Conservation (phyloP, 2,329 filamentous ascomycete species). For the Macrophomina pseudophaseolina region DNA sequence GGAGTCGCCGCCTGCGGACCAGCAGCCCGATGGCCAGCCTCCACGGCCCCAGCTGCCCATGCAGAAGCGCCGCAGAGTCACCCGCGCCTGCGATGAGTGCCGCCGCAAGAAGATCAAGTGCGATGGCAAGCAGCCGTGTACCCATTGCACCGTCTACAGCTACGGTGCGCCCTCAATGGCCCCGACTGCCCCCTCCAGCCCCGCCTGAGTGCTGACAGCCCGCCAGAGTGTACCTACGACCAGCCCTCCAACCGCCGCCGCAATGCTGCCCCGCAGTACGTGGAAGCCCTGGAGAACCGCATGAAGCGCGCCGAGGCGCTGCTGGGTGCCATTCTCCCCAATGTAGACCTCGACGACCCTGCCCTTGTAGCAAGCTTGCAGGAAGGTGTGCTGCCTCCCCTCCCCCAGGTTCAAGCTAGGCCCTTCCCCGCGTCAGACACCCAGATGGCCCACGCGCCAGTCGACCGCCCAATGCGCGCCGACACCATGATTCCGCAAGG, state of each 20-base stretch:
- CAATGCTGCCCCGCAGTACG: slow-evolving; percentile 90
- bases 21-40: neutral
- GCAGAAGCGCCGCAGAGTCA: slow-evolving; percentile 48
- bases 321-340: slow-evolving; percentile 78
- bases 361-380: slow-evolving; percentile 78
- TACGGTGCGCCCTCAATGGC: slow-evolving; percentile 70
- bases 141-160: slow-evolving; percentile 96
- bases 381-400: slow-evolving; percentile 63
- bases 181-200: neutral
- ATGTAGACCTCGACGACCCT: slow-evolving; percentile 83
- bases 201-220: slow-evolving; percentile 15
- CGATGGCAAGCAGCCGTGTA: slow-evolving; percentile 64
- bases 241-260: slow-evolving; percentile 90
- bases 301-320: slow-evolving; percentile 83
- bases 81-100: slow-evolving; percentile 51
- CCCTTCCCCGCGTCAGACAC: slow-evolving; percentile 7
- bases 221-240: slow-evolving; percentile 87
- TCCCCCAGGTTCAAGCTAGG: slow-evolving; percentile 32
- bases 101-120: slow-evolving; percentile 60
- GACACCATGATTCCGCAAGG: slow-evolving; percentile 23
- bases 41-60: slow-evolving; percentile 24
- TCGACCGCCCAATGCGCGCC: slow-evolving; percentile 5
- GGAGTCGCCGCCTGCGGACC: slow-evolving; percentile 9
- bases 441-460: slow-evolving; percentile 4
- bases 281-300: slow-evolving; percentile 83